Base-by-base conservation (phyloP, 148 eudicot genomes). In the Chenopodium album region DNA sequence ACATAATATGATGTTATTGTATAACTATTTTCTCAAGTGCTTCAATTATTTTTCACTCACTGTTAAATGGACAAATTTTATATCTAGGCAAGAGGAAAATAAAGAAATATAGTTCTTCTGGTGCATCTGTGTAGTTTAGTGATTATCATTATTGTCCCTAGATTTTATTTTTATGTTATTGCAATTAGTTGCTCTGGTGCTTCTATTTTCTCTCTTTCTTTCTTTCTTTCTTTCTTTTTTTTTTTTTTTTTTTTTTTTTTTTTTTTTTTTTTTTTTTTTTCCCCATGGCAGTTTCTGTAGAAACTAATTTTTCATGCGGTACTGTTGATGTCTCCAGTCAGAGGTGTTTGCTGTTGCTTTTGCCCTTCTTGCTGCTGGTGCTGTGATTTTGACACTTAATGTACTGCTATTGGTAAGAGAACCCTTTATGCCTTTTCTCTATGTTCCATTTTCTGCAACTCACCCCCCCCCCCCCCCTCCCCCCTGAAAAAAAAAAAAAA, bases 301-400 rank as follows among this genome's bases (percentile, higher is more conserved):
- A 80, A 47, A 20, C 63, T 73, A 77, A 81, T 60, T 14, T 64
- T 26, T 46, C 66, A 70, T 86, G 19, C 71, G 19, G 22, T 26
- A 46, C 66, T 78, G 50, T 9, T 81, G 69, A 66, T 87, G 41
- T 80, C 65, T 88, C 52, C 93, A 96, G 99, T 96, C 99, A 76
- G 93, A 96, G 84, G 99, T 96, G 73, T 96, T 96, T 80, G 99
- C 99, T 34, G 99, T 96, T 71, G 99, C 99, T 72, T 96, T 96
- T 88, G 99, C 98, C 14, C 91, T 96, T 14, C 98, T 96, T 62
- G 99, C 99, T 37, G 92, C 99, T 37, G 99, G 99, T 75, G 99
- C 99, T 77, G 94, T 96, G 70, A 92, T 96, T 75, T 89, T 96
- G 84, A 96, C 99, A 82, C 79, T 96, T 90, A 96, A 96, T 71